Conservation (phyloP, 805 yeast genomes). For the Cyberlindnera bimundalis region DNA sequence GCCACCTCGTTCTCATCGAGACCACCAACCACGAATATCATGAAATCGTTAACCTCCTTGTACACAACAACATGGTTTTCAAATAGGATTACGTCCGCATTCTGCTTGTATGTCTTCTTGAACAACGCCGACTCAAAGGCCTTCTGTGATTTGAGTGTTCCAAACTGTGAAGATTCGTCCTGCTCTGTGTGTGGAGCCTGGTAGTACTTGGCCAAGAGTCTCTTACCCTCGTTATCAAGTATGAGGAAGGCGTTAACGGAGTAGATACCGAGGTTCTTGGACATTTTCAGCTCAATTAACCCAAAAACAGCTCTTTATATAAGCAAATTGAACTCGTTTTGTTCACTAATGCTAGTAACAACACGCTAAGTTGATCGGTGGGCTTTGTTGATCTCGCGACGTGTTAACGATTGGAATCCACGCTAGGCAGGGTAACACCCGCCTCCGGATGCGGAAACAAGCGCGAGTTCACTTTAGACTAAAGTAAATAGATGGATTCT, state of each 20-base stretch:
- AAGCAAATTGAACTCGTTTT: too few relatives aligned
- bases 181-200: slow-evolving; percentile 44
- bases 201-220: slow-evolving; percentile 85
- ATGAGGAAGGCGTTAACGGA: slow-evolving; percentile 77
- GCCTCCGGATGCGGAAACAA: slow-evolving; percentile 2
- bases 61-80: slow-evolving; percentile 82
- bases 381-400: slow-evolving; percentile 6
- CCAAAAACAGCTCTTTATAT: too few relatives aligned
- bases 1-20: slow-evolving; percentile 83
- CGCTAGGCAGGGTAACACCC: slow-evolving; percentile 2
- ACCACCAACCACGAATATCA: slow-evolving; percentile 68
- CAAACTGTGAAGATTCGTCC: slow-evolving; percentile 26
- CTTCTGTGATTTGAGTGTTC: slow-evolving; percentile 57
- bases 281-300: slow-evolving; percentile 29
- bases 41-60: slow-evolving; percentile 75
- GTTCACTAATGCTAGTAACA: too few relatives aligned
- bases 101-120: slow-evolving; percentile 73
- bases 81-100: slow-evolving; percentile 74
- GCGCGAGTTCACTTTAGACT: too few relatives aligned
- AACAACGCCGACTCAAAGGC: slow-evolving; percentile 73
- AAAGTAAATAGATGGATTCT: too few relatives aligned
- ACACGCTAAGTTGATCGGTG: background rate
- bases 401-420: slow-evolving; percentile 4
- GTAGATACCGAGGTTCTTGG: slow-evolving; percentile 63
- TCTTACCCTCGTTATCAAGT: slow-evolving; percentile 74